Evolutionary conservation across 805 yeast species (phyloP).

Genomic region (Metschnikowia koreensis): DNA sequence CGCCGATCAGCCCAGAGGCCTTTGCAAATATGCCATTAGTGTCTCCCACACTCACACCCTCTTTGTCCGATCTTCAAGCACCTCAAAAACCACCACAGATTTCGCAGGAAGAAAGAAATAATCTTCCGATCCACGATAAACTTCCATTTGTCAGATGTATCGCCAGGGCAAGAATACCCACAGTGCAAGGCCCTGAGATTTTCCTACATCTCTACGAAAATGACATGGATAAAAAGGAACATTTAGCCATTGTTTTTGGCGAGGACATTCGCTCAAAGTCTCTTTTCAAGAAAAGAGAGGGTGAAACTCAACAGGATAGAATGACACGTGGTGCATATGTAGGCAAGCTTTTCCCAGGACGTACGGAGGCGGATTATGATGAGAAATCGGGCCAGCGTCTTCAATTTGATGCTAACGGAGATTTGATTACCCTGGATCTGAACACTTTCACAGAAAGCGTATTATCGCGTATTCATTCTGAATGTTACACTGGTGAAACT

Average conservation of each 20-base stretch:
- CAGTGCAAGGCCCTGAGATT: constrained; percentile 92
- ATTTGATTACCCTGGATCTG: constrained; percentile 20
- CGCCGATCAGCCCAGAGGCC: constrained; percentile 5
- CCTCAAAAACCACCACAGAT: constrained; percentile 16
- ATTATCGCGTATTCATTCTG: constrained; percentile 89
- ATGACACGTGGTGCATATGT: constrained; percentile 99
- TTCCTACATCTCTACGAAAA: constrained; percentile 87
- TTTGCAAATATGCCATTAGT: constrained; percentile 20
- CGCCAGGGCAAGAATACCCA: constrained; percentile 95
- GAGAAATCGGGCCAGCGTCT: constrained; percentile 22
- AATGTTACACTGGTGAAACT: constrained; percentile 98
- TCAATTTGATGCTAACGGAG: constrained; percentile 34
- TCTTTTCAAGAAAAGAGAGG: constrained; percentile 56
- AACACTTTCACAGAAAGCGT: constrained; percentile 41
- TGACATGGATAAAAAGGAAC: constrained; percentile 87
- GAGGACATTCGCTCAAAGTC: constrained; percentile 80
- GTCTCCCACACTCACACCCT: constrained; percentile 20
- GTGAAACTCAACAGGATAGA: constrained; percentile 85
- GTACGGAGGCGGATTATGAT: constrained; percentile 66
- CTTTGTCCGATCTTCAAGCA: not conserved
- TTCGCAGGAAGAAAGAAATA: constrained; percentile 27
- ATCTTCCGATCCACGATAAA: constrained; percentile 45
- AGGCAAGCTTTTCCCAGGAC: constrained; percentile 87
- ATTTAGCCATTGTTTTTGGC: constrained; percentile 94
- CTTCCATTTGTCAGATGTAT: constrained; percentile 82